Evolutionary conservation across 2,329 filamentous ascomycete genomes (phyloP).

Genomic region (Curvularia eragrostidis): DNA sequence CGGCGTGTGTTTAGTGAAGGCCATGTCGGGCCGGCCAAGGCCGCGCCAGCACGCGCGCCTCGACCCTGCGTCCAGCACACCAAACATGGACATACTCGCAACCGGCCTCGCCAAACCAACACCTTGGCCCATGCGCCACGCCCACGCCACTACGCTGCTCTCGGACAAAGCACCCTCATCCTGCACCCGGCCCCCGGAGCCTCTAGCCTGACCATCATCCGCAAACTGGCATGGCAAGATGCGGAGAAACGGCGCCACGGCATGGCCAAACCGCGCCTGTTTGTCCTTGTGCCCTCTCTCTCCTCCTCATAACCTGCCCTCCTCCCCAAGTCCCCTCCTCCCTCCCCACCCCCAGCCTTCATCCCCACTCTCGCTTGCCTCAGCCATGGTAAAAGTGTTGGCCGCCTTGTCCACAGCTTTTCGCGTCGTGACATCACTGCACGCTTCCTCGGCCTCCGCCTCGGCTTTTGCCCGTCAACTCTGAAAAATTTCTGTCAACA

Average conservation of each 20-base stretch:
- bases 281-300: constrained; percentile 12
- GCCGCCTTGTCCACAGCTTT: constrained; percentile 20
- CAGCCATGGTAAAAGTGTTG: constrained; percentile 31
- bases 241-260: constrained; percentile 32
- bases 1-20: neutral
- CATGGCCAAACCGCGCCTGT: constrained; percentile 13
- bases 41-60: neutral
- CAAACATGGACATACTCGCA: neutral
- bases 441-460: constrained; percentile 27
- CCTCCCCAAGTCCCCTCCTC: constrained; percentile 3
- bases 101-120: constrained; percentile 13
- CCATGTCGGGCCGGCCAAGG: constrained; percentile 2
- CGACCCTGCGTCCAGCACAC: neutral
- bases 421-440: constrained; percentile 32
- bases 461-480: constrained; percentile 11
- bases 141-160: neutral
- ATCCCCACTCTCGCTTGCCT: constrained; percentile 12
- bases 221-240: constrained; percentile 38
- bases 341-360: too few relatives aligned
- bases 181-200: constrained; percentile 25
- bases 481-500: constrained; percentile 25
- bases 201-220: constrained; percentile 18
- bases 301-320: constrained; percentile 5
- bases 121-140: neutral
- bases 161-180: neutral